Conservation (phyloP, 257 asterid genomes). For the Linaria vulgaris region DNA sequence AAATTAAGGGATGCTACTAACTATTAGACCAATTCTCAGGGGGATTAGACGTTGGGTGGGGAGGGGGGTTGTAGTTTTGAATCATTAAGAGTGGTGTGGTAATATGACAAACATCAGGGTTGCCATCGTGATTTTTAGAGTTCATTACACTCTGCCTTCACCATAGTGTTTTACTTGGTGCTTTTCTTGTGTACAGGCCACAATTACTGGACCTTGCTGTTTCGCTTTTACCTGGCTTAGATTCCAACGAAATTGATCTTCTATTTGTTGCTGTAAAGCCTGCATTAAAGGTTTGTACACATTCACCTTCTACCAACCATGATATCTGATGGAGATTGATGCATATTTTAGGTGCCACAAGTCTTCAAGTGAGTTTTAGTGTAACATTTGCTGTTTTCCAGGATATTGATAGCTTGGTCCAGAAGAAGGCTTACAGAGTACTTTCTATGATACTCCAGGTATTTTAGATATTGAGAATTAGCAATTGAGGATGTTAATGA, state of each 20-base stretch:
- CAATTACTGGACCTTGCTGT: conserved; percentile 76
- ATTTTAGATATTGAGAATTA: conserved; percentile 22
- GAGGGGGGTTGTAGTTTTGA: no score
- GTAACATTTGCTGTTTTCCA: conserved; percentile 33
- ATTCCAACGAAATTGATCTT: conserved; percentile 60
- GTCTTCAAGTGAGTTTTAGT: conserved; percentile 11
- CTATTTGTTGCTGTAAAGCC: conserved; percentile 53
- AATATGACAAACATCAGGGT: no score
- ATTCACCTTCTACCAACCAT: conserved; percentile 1
- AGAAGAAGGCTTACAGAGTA: conserved; percentile 88
- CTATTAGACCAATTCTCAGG: no score
- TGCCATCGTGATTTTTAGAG: no score
- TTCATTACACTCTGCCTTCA: no score
- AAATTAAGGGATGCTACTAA: no score
- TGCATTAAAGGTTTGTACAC: conserved; percentile 62
- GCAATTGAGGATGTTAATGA: background rate
- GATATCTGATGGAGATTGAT: conserved; percentile 14
- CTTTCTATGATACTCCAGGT: conserved; percentile 74
- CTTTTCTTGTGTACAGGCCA: conserved; percentile 54
- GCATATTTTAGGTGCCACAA: conserved; percentile 6
- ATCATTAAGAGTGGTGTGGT: no score
- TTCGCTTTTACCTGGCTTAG: conserved; percentile 84
- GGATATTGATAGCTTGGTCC: conserved; percentile 81
- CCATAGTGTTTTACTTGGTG: background rate
- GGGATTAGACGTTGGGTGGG: no score